These are phyloP conservation scores for Melastoma malabathricum DNA, from an alignment of 345 rosid species.

Conservation along the genomic window DNA sequence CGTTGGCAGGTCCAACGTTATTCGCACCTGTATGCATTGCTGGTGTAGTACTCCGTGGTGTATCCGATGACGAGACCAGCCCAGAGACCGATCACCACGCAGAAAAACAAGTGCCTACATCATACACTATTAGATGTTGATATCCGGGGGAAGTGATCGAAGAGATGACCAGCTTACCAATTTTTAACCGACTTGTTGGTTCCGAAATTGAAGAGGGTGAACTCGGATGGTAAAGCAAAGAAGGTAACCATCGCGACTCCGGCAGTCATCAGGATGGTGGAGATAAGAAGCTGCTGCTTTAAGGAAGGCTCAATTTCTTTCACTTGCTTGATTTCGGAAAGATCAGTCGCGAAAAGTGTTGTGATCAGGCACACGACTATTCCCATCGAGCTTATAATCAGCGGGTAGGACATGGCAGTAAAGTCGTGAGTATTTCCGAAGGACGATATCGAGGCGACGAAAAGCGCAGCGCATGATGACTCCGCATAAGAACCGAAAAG, in stretches of 20 bases:
- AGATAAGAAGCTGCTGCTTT: slow-evolving; percentile 52
- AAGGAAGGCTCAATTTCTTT: slow-evolving; percentile 44
- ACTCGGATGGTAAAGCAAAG: slow-evolving; percentile 43
- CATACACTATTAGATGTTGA: no score
- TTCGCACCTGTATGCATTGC: slow-evolving; percentile 50
- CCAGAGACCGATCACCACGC: slow-evolving; percentile 53
- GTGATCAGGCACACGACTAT: slow-evolving; percentile 50
- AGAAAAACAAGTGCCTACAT: slow-evolving; percentile 54
- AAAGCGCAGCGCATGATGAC: slow-evolving; percentile 58
- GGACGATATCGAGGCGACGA: slow-evolving; percentile 56
- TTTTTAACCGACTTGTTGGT: slow-evolving; percentile 38
- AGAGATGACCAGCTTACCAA: slow-evolving; percentile 24
- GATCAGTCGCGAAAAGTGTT: slow-evolving; percentile 53
- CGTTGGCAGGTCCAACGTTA: no score
- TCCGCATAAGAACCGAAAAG: slow-evolving; percentile 63
- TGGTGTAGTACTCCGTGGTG: slow-evolving; percentile 48
- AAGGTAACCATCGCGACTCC: slow-evolving; percentile 43
- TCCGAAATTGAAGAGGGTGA: slow-evolving; percentile 50
- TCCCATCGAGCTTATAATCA: slow-evolving; percentile 49
- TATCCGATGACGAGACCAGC: slow-evolving; percentile 60
- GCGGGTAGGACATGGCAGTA: slow-evolving; percentile 49
- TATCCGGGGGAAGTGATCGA: no score
- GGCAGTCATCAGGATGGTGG: slow-evolving; percentile 53
- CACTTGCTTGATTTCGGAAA: slow-evolving; percentile 38
- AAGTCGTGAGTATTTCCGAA: slow-evolving; percentile 39